Conservation (phyloP, 257 asterid genomes). For the Solanum gandarillasii region DNA sequence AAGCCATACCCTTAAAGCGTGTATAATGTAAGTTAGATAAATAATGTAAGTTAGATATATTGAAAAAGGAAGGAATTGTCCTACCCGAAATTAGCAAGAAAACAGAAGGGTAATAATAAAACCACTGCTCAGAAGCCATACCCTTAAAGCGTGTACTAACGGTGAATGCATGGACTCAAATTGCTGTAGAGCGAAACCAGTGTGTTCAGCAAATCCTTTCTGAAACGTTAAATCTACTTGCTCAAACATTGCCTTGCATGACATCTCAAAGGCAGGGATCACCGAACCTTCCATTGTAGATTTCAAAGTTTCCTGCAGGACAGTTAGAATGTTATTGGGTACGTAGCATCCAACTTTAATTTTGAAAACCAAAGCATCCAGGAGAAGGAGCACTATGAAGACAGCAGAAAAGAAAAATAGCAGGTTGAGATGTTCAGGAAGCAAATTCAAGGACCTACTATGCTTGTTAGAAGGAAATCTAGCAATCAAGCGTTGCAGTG, state of each 20-base stretch:
- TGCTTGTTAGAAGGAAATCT: not conserved
- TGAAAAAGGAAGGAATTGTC: not conserved
- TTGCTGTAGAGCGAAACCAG: conserved; percentile 62
- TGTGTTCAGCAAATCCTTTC: conserved; percentile 81
- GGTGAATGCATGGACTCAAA: conserved; percentile 80
- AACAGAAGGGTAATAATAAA: not conserved
- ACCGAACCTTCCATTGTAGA: conserved; percentile 74
- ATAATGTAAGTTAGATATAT: not conserved
- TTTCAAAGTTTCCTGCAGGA: conserved; percentile 73
- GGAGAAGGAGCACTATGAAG: not conserved
- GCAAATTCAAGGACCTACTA: not conserved
- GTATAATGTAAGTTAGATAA: not conserved
- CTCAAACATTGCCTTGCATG: conserved; percentile 90
- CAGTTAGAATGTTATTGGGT: not conserved
- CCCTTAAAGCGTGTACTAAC: conserved; percentile 68
- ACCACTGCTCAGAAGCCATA: conserved; percentile 8
- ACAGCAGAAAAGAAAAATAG: not conserved
- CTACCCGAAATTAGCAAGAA: not conserved
- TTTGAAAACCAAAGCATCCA: not conserved
- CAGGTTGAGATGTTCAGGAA: not conserved
- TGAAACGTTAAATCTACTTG: conserved; percentile 83
- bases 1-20: no score
- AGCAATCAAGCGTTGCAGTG: not conserved
- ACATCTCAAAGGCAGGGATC: conserved; percentile 84
- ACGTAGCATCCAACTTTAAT: not conserved